A percentile compares a stretch with the other conserved stretches of the same genome.
phyloP scores from a whole-genome alignment of 75 land plant species.

The Ceratopteris richardii region DNA sequence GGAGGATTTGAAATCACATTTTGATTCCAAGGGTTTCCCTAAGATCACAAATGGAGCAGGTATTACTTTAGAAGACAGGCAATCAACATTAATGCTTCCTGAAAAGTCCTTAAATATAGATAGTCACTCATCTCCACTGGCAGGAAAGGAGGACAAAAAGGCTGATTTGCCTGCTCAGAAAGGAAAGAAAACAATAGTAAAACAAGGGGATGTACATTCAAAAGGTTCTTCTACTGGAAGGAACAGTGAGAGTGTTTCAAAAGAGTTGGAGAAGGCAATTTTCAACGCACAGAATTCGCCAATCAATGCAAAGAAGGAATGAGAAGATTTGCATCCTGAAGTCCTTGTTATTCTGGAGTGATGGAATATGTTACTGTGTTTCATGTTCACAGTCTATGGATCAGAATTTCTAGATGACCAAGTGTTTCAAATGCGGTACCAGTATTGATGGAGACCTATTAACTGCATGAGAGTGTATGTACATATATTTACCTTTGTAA shows the following conservation, averaged over 20 bases:
- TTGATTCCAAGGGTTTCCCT: conserved; percentile 5
- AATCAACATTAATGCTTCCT: too few species aligned
- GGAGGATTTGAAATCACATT: conserved; percentile 49
- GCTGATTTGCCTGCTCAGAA: neutral
- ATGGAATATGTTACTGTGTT: too few species aligned
- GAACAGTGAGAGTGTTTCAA: conserved; percentile 5
- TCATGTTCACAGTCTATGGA: too few species aligned
- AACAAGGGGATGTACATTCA: neutral
- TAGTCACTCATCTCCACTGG: neutral
- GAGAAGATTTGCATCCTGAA: too few species aligned
- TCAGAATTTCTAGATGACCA: too few species aligned
- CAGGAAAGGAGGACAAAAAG: neutral
- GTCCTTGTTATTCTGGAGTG: too few species aligned
- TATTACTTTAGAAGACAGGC: neutral
- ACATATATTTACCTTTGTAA: too few species aligned
- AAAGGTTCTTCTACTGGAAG: neutral
- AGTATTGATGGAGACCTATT: too few species aligned
- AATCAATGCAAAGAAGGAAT: neutral
- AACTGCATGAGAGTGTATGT: too few species aligned
- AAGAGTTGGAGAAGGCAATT: conserved; percentile 21
- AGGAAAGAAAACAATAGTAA: neutral
- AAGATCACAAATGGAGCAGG: neutral
- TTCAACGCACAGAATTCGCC: conserved; percentile 6
- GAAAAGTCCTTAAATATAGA: neutral
- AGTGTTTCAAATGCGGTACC: too few species aligned